Conservation (phyloP, 140 eudicot species). For the Flaveria floridana region DNA sequence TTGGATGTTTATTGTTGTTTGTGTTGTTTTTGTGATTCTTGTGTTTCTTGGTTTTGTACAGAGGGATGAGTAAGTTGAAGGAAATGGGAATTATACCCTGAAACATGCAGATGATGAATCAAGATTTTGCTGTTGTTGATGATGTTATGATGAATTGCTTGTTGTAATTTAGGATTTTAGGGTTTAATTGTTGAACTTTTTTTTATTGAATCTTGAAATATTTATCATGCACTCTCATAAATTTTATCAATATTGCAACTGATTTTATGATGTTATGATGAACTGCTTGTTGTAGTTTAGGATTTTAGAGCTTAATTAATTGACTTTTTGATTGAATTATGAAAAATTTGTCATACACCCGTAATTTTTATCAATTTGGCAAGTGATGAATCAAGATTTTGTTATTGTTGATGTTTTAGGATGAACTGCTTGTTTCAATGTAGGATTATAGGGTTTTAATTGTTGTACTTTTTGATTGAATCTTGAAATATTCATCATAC, state of each 20-base stretch:
- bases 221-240: neutral
- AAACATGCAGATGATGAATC: constrained; percentile 7
- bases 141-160: neutral
- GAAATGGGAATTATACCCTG: neutral
- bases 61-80: too few species aligned
- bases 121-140: neutral
- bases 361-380: too few species aligned
- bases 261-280: neutral
- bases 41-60: too few species aligned
- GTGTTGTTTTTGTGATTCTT: neutral
- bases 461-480: neutral
- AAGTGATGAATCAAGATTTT: neutral
- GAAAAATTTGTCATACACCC: neutral
- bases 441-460: neutral
- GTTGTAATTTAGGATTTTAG: neutral
- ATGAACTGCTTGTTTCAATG: neutral
- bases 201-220: constrained; percentile 7
- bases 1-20: neutral
- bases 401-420: neutral
- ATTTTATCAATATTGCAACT: too few species aligned
- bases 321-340: neutral
- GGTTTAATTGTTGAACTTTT: constrained; percentile 4
- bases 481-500: constrained; percentile 2
- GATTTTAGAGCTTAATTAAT: neutral
- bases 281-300: neutral